A percentile compares a stretch with the other conserved stretches of the same genome.
Conservation (phyloP, 2,329 filamentous ascomycete species). For the Phaeosphaeriaceae sp. region DNA sequence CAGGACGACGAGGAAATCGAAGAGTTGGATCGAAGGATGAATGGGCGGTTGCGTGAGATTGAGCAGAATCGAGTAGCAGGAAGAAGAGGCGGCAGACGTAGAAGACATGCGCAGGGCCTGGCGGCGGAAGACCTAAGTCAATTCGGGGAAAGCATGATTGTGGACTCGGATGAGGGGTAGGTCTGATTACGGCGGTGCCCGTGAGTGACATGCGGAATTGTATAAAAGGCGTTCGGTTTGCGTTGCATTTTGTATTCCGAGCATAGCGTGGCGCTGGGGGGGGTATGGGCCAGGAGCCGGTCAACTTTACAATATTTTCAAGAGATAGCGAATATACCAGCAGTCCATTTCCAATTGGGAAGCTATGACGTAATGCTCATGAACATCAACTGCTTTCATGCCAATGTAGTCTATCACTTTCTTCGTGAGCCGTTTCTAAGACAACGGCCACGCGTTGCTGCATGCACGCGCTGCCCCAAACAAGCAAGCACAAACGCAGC, state of each 20-base stretch:
- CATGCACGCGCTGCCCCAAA: background rate
- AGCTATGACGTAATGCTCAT: background rate
- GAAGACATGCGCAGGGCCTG: conserved; percentile 55
- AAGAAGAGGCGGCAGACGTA: conserved; percentile 58
- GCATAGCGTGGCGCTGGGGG: background rate
- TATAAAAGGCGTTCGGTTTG: background rate
- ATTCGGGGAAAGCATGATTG: conserved; percentile 61
- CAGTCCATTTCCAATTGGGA: background rate
- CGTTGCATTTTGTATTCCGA: background rate
- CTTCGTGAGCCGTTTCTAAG: background rate
- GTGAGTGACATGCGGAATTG: background rate
- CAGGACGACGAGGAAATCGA: conserved; percentile 48
- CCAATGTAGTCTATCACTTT: background rate
- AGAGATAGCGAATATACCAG: background rate
- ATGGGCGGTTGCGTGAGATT: conserved; percentile 59
- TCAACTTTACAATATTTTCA: background rate
- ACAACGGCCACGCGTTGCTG: background rate
- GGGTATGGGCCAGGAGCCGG: background rate
- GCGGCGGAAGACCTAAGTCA: conserved; percentile 50
- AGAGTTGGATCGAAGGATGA: conserved; percentile 64
- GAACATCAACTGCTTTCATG: background rate
- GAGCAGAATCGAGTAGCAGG: conserved; percentile 61
- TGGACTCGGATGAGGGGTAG: conserved; percentile 59
- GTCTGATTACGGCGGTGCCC: background rate
- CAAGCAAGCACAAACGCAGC: background rate